Conservation (phyloP, 1,284 basidiomycete species). For the Fomitopsis betulina region DNA sequence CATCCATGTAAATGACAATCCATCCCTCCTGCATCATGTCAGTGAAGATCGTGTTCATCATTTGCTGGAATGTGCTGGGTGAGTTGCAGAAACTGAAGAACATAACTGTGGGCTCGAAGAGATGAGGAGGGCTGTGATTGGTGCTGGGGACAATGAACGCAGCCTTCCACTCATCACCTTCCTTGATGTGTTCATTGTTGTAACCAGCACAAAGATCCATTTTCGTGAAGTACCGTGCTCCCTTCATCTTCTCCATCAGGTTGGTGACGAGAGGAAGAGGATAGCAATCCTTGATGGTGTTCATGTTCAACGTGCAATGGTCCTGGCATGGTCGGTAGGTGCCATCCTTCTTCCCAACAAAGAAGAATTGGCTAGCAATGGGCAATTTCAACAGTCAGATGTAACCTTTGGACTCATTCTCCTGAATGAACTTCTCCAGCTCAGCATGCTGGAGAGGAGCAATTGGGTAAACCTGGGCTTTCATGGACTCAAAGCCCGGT, state of each 20-base stretch:
- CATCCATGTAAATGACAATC: no score
- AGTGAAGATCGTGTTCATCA: no score
- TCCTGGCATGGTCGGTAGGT: slow-evolving; percentile 26
- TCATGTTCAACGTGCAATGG: slow-evolving; percentile 11
- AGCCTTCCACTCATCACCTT: no score
- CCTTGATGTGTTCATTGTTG: no score
- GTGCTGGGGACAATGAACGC: slow-evolving; percentile 19
- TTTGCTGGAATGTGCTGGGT: slow-evolving; percentile 12
- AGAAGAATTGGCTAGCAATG: slow-evolving; percentile 30
- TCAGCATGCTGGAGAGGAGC: slow-evolving; percentile 18
- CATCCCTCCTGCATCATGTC: no score
- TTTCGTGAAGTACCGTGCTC: slow-evolving; percentile 29
- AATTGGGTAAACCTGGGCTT: slow-evolving; percentile 19
- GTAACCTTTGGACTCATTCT: no score
- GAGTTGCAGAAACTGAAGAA: slow-evolving; percentile 29
- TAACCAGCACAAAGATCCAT: no score
- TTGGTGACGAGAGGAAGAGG: slow-evolving; percentile 31
- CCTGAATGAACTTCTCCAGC: no score
- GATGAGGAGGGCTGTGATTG: slow-evolving; percentile 7
- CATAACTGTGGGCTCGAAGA: slow-evolving; percentile 29
- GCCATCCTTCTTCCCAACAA: slow-evolving; percentile 38
- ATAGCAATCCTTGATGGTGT: no score
- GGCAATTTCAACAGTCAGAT: slow-evolving; percentile 24
- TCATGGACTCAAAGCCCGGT: slow-evolving; percentile 9
- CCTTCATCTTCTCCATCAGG: slow-evolving; percentile 24